Base-by-base conservation (phyloP, 139 green algal genomes). In the Chlorella sp. region DNA sequence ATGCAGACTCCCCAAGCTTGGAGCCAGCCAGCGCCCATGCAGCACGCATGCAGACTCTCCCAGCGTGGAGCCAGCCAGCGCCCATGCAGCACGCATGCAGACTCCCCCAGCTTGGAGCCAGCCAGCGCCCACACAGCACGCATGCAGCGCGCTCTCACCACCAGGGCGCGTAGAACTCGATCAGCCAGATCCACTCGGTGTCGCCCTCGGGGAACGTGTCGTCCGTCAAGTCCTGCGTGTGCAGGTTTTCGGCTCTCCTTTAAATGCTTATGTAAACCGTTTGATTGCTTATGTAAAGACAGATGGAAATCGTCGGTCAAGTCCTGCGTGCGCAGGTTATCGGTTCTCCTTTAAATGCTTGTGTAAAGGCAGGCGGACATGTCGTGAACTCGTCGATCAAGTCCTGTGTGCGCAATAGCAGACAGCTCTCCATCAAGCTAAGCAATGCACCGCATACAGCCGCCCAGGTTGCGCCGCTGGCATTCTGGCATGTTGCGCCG, bases 111-210 rank as follows among this genome's bases (percentile, higher is more conserved):
- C 7, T 5, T 16, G 68, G 68, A 4, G 15, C 51, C 11, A 26
- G 6, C 57, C 20, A 4, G 3, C 13, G 20, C 20, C 13, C 20
- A 67, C 3, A 32, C 63, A 69, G 47, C 25, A 11, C 15, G 72
- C 25, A 39, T 28, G 41, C 1, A n/a, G n/a, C n/a, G n/a, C n/a
- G n/a, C n/a, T 28, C 28, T 25, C 28, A 44, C 41, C 83, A 94
- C 92, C 92, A 95, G 39, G 91, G 88, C 4, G 91, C 92, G 79
- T 97, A 97, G 69, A 95, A 96, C 87, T 97, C 92, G 9, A 97
- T 63, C 32, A 97, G 65, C 75, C 87, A 96, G 3, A 96, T 85
- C 91, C 90, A 95, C 21, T 92, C 87, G 7, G 78, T 80, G n/a
- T 86, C 74, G 26, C 85, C 87, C 17, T 85, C 39, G 0, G 95